phyloP scores from a whole-genome alignment of 78 protist genomes.

The Capsaspora owczarzaki region DNA sequence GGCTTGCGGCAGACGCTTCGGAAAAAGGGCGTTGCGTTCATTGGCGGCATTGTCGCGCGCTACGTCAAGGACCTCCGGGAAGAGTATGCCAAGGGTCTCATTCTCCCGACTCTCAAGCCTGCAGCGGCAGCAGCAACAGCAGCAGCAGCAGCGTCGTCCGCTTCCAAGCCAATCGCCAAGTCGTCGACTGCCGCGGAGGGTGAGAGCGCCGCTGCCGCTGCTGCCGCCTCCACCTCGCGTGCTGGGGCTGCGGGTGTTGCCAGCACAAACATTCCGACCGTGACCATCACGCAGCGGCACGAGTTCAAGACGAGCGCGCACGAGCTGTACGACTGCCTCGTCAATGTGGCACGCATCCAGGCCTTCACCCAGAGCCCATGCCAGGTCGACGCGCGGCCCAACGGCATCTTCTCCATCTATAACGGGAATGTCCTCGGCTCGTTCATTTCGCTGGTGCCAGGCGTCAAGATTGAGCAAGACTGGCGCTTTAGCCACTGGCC shows the following conservation, averaged over 20 bases:
- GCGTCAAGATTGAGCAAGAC: background rate
- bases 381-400: background rate
- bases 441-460: background rate
- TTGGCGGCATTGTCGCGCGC: background rate
- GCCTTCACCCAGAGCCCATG: background rate
- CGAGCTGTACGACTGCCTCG: background rate
- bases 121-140: background rate
- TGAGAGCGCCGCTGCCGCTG: background rate
- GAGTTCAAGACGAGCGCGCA: background rate
- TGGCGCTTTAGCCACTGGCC: conserved; percentile 3
- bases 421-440: background rate
- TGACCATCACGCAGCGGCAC: background rate
- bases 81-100: background rate
- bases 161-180: background rate
- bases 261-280: too few relatives aligned
- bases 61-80: background rate
- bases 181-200: background rate
- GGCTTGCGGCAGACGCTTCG: background rate
- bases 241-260: background rate
- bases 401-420: background rate
- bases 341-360: background rate
- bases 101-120: background rate
- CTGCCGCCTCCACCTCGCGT: background rate
- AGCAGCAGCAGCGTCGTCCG: background rate
- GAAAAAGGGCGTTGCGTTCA: background rate